phyloP scores from a whole-genome alignment of 2,329 filamentous ascomycete genomes.

The Sporothrix pseudoabietina region DNA sequence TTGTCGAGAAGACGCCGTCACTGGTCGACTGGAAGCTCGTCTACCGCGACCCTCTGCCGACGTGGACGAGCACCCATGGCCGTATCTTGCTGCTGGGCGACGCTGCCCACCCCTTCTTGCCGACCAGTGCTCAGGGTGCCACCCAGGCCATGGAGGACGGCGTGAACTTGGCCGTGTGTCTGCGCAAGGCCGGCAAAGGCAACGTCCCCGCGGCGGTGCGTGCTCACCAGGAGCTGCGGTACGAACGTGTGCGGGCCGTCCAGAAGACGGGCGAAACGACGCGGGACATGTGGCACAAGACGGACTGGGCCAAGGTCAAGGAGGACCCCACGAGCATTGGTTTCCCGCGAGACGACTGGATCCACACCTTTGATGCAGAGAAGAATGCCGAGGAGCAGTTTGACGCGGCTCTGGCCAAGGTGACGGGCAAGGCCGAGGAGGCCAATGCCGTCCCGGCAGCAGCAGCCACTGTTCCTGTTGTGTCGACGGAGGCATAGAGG shows the following conservation, averaged over 20 bases:
- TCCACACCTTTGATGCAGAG: slow-evolving; percentile 51
- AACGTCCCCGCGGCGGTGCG: slow-evolving; percentile 46
- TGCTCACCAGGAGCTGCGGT: slow-evolving; percentile 48
- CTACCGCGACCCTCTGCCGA: slow-evolving; percentile 53
- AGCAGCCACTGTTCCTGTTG: neutral
- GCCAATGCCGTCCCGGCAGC: neutral
- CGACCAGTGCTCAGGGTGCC: slow-evolving; percentile 52
- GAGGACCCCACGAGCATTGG: slow-evolving; percentile 52
- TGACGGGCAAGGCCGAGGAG: slow-evolving; percentile 29
- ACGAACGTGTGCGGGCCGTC: slow-evolving; percentile 48
- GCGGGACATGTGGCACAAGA: slow-evolving; percentile 58
- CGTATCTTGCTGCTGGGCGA: slow-evolving; percentile 53
- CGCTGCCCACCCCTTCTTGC: slow-evolving; percentile 54
- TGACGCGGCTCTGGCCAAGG: slow-evolving; percentile 40
- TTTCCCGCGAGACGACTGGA: slow-evolving; percentile 55
- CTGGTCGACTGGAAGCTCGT: slow-evolving; percentile 56
- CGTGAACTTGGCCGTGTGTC: slow-evolving; percentile 50
- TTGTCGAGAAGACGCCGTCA: slow-evolving; percentile 51
- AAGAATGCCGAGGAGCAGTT: slow-evolving; percentile 47
- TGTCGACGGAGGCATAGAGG: slow-evolving; percentile 20
- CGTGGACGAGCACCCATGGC: slow-evolving; percentile 51
- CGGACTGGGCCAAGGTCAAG: slow-evolving; percentile 54
- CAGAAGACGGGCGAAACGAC: slow-evolving; percentile 56
- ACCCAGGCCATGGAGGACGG: slow-evolving; percentile 57
- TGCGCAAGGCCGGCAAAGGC: slow-evolving; percentile 44